Base-by-base conservation (phyloP, 768 basidiomycete genomes). In the Naganishia onofrii region DNA sequence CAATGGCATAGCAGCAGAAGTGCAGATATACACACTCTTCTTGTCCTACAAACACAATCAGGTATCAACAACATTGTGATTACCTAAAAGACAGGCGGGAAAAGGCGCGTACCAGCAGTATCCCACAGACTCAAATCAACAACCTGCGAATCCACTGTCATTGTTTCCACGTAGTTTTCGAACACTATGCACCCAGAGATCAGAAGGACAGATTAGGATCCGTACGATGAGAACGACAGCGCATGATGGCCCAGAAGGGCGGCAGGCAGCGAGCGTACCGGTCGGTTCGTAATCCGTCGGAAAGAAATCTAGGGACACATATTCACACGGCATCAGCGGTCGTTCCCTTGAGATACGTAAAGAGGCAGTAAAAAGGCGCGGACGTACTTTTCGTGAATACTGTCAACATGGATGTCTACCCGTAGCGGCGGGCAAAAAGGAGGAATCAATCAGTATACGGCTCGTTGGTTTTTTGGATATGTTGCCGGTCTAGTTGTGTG, bases 51-150 rank as follows among this genome's bases (percentile, higher is more conserved):
- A 28, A 44, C 38, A 17, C 7, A 2, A 42, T 42, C 42, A 42
- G 42, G n/a, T 15, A 42, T 42, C 42, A 17, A 7, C 9, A 7
- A 17, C 42, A 42, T 15, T n/a, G n/a, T n/a, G n/a, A 42, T 17
- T 2, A 42, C 7, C 9, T 7, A 42, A 42, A 42, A 2, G 2
- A 2, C 8, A 10, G 42, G 42, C 42, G 15, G 15, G 15, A 42
- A 15, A 42, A 42, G 15, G 42, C 8, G 42, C 60, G 3, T 63
- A 63, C 60, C 94, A 54, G 95, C 95, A 54, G 95, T 98, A 79
- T 98, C 95, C 95, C 95, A 98, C 72, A 98, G 79, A 78, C 92
- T 92, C 53, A 99, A 84, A 77, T 98, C 94, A 17, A 97, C 89
- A 34, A 86, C 80, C 75, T 92, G 89, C 38, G 92, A 92, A 73